Evolutionary conservation across 2,329 filamentous ascomycete genomes (phyloP).

Genomic region (Pseudohalonectria lignicola): DNA sequence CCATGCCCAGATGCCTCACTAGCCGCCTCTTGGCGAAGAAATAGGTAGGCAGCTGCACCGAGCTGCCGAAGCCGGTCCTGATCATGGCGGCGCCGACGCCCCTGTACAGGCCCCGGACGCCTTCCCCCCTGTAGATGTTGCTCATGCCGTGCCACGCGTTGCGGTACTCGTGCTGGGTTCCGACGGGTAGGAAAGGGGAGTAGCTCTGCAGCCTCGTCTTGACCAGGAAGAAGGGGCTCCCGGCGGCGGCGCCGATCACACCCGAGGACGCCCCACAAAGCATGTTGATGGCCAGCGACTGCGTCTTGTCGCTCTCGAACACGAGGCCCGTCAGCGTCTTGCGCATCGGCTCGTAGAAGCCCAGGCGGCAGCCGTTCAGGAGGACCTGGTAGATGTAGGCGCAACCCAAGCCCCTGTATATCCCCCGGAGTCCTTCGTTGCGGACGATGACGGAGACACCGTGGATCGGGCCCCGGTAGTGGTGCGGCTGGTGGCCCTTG

Average conservation of each 20-base stretch:
- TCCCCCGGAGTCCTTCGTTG: slow-evolving; percentile 77
- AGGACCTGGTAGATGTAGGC: slow-evolving; percentile 96
- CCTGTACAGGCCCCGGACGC: slow-evolving; percentile 72
- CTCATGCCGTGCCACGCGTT: slow-evolving; percentile 75
- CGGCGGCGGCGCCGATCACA: slow-evolving; percentile 82
- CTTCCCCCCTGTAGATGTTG: slow-evolving; percentile 70
- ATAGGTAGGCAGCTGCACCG: slow-evolving; percentile 93
- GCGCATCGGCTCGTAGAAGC: slow-evolving; percentile 95
- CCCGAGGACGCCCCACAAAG: slow-evolving; percentile 83
- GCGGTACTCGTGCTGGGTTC: slow-evolving; percentile 89
- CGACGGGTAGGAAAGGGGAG: slow-evolving; percentile 84
- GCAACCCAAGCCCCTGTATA: slow-evolving; percentile 81
- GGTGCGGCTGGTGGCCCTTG: slow-evolving; percentile 71
- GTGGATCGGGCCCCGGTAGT: slow-evolving; percentile 87
- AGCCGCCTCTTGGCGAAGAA: slow-evolving; percentile 91
- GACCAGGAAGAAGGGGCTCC: slow-evolving; percentile 93
- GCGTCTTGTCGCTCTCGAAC: slow-evolving; percentile 61
- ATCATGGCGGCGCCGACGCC: slow-evolving; percentile 93
- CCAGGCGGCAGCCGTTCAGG: slow-evolving; percentile 89
- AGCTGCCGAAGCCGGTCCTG: slow-evolving; percentile 87
- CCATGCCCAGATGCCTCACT: slow-evolving; percentile 72
- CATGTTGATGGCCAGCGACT: slow-evolving; percentile 86
- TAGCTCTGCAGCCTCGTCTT: slow-evolving; percentile 94
- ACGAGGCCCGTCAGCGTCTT: slow-evolving; percentile 56
- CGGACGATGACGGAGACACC: slow-evolving; percentile 81